Evolutionary conservation across 2,329 filamentous ascomycete genomes (phyloP).

Genomic region (Tolypocladium cylindrosporum): DNA sequence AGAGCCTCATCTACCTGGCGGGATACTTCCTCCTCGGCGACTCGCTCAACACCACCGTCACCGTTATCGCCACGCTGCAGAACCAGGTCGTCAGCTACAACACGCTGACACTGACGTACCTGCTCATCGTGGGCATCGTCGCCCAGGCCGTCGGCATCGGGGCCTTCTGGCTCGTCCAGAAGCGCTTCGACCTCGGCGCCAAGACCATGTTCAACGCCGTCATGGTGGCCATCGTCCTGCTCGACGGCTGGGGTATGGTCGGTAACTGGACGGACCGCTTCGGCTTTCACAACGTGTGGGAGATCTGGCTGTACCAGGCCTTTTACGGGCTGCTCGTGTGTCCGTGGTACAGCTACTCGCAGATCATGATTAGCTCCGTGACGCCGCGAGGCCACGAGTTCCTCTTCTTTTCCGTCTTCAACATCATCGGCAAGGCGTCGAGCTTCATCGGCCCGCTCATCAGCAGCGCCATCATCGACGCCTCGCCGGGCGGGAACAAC

Average conservation of each 20-base stretch:
- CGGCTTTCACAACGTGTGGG: constrained; percentile 35
- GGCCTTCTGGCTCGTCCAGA: constrained; percentile 51
- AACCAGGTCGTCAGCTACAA: constrained; percentile 56
- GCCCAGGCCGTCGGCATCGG: constrained; percentile 55
- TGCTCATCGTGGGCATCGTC: constrained; percentile 55
- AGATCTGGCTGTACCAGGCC: constrained; percentile 34
- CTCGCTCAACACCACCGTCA: constrained; percentile 60
- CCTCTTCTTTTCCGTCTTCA: constrained; percentile 60
- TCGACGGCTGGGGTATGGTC: constrained; percentile 40
- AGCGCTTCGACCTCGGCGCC: constrained; percentile 46
- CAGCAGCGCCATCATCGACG: constrained; percentile 60
- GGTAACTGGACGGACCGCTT: constrained; percentile 34
- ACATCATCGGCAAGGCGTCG: constrained; percentile 58
- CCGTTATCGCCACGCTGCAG: constrained; percentile 55
- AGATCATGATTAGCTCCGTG: constrained; percentile 63
- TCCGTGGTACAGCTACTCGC: constrained; percentile 61
- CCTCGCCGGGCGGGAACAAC: constrained; percentile 40
- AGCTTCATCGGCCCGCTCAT: constrained; percentile 60
- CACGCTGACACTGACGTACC: constrained; percentile 53
- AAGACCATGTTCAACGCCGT: constrained; percentile 62
- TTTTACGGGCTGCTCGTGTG: constrained; percentile 59
- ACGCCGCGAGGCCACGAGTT: constrained; percentile 60
- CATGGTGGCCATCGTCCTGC: constrained; percentile 49
- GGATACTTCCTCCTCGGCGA: constrained; percentile 63
- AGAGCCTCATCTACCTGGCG: constrained; percentile 55